Conservation (phyloP, 2,329 filamentous ascomycete species). For the Botrytis elliptica region DNA sequence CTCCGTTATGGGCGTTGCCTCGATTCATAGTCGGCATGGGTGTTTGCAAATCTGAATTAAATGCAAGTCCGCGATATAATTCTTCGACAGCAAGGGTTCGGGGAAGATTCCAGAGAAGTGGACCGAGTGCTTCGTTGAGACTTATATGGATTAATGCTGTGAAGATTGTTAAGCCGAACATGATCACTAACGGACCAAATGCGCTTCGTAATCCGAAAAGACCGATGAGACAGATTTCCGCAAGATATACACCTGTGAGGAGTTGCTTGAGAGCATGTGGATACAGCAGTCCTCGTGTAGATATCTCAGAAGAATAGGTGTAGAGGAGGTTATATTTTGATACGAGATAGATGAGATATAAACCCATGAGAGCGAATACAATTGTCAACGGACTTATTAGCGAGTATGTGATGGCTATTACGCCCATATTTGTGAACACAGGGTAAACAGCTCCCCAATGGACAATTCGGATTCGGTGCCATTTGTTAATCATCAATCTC, state of each 20-base stretch:
- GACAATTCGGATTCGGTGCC: constrained; percentile 51
- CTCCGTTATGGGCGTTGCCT: constrained; percentile 29
- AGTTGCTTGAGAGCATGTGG: constrained; percentile 62
- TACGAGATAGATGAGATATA: constrained; percentile 62
- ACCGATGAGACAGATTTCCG: constrained; percentile 61
- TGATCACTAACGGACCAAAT: constrained; percentile 55
- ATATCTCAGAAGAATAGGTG: constrained; percentile 59
- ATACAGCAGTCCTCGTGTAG: constrained; percentile 65
- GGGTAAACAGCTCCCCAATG: constrained; percentile 61
- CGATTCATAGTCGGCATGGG: constrained; percentile 32
- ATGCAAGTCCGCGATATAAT: constrained; percentile 26
- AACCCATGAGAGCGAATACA: constrained; percentile 60
- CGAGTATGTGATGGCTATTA: constrained; percentile 60
- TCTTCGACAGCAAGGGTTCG: constrained; percentile 36
- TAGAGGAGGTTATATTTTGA: constrained; percentile 67
- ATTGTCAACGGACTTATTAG: constrained; percentile 65
- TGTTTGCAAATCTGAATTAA: constrained; percentile 36
- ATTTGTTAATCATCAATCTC: constrained; percentile 57
- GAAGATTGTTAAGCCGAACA: constrained; percentile 56
- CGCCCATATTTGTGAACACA: constrained; percentile 45
- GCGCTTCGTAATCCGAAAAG: constrained; percentile 57
- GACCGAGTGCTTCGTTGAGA: constrained; percentile 34
- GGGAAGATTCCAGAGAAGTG: constrained; percentile 37
- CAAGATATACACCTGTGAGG: constrained; percentile 61
- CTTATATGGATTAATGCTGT: constrained; percentile 53